Percentiles rank a stretch among this genome's conserved stretches.
Conservation (phyloP, 2,329 filamentous ascomycete genomes). For the Gaeumannomyces sp. region DNA sequence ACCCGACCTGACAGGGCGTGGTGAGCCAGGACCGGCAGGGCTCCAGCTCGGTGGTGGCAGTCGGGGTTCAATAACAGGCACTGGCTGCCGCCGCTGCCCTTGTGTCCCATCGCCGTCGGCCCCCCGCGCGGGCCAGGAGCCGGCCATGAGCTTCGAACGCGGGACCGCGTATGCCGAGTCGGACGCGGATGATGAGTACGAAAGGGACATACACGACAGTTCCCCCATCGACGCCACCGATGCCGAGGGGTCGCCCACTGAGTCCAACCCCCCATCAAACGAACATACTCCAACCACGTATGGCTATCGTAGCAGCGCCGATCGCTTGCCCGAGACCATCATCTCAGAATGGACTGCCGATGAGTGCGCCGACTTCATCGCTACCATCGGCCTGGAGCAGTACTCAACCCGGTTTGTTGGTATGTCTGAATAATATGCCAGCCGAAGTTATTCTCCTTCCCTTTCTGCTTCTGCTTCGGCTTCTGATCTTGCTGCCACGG, state of each 20-base stretch:
- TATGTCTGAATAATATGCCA: conserved; percentile 37
- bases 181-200: conserved; percentile 78
- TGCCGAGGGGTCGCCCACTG: conserved; percentile 63
- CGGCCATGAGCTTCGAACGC: conserved; percentile 53
- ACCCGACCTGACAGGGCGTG: too few relatives aligned
- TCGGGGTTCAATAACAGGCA: too few relatives aligned
- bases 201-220: conserved; percentile 62
- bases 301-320: conserved; percentile 57
- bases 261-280: conserved; percentile 62
- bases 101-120: too few relatives aligned
- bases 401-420: conserved; percentile 80
- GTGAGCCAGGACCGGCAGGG: too few relatives aligned
- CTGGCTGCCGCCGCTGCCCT: too few relatives aligned
- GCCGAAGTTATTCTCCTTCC: background rate
- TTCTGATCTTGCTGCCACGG: conserved; percentile 16
- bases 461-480: background rate
- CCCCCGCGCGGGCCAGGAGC: too few relatives aligned
- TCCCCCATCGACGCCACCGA: conserved; percentile 60
- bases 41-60: too few relatives aligned
- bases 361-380: conserved; percentile 85
- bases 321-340: conserved; percentile 65
- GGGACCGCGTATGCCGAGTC: conserved; percentile 71
- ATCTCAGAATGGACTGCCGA: conserved; percentile 78
- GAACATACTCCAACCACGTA: conserved; percentile 79
- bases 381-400: conserved; percentile 70